These are phyloP conservation scores for Rhodotorula glutinis DNA, from an alignment of 1,284 basidiomycete species.

Conservation along the genomic window DNA sequence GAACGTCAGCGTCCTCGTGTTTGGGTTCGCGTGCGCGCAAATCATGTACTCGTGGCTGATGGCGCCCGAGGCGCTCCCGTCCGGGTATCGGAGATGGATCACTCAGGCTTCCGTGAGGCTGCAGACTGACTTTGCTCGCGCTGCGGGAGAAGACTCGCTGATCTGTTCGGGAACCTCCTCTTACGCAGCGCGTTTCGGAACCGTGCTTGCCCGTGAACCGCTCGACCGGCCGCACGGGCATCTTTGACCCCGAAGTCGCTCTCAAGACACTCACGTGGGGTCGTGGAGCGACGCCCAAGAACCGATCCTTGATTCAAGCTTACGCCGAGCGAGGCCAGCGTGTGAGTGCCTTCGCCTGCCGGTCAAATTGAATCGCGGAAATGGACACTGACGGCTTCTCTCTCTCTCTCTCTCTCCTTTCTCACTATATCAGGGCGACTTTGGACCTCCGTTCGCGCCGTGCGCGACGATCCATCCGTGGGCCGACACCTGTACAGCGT, in stretches of 20 bases:
- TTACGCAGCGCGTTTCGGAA: conserved; percentile 58
- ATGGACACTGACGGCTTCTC: no score
- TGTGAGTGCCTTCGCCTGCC: background rate
- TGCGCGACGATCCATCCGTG: conserved; percentile 76
- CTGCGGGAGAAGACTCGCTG: background rate
- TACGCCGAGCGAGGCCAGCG: conserved; percentile 27
- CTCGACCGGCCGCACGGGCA: conserved; percentile 51
- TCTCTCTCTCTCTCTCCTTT: background rate
- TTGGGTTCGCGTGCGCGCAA: conserved; percentile 78
- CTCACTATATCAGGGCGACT: conserved; percentile 38
- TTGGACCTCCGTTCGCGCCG: conserved; percentile 58
- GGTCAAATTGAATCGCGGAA: no score
- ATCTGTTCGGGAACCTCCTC: background rate
- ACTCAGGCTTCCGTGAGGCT: conserved; percentile 33
- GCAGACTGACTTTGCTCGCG: background rate
- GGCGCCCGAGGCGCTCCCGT: conserved; percentile 74
- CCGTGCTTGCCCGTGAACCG: conserved; percentile 63
- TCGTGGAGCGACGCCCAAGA: conserved; percentile 50
- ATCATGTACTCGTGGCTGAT: conserved; percentile 79
- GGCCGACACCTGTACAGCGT: conserved; percentile 64
- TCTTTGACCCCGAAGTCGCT: conserved; percentile 59
- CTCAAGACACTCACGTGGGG: conserved; percentile 57
- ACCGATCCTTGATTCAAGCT: conserved; percentile 33
- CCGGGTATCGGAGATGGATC: conserved; percentile 70
- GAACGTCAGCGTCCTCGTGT: conserved; percentile 78